Evolutionary conservation across 2,329 filamentous ascomycete genomes (phyloP).

Genomic region (Ophiobolus disseminans): DNA sequence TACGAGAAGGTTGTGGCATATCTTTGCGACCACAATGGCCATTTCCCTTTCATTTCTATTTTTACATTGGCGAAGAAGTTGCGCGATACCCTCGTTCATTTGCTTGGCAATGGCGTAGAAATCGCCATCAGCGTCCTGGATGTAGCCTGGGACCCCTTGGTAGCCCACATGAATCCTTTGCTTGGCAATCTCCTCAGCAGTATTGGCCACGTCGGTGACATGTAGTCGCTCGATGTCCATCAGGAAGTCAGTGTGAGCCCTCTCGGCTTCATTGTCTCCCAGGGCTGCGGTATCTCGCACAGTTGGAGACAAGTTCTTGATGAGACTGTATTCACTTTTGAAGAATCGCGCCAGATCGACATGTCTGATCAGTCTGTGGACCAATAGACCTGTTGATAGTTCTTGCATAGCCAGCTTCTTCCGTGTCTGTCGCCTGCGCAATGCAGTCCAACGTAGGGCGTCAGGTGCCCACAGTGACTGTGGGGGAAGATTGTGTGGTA

Average conservation of each 20-base stretch:
- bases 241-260: conserved; percentile 23
- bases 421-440: conserved; percentile 43
- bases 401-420: conserved; percentile 55
- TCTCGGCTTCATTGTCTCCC: neutral
- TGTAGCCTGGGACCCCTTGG: conserved; percentile 40
- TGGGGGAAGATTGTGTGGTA: conserved; percentile 48
- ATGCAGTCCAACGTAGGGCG: conserved; percentile 36
- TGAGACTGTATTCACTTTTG: conserved; percentile 3
- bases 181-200: conserved; percentile 17
- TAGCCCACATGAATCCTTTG: conserved; percentile 14
- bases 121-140: conserved; percentile 48
- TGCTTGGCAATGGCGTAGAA: conserved; percentile 38
- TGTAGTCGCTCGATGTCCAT: conserved; percentile 23
- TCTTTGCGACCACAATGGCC: conserved; percentile 35
- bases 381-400: conserved; percentile 50
- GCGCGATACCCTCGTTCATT: conserved; percentile 42
- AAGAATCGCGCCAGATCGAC: conserved; percentile 14
- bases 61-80: conserved; percentile 22
- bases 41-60: conserved; percentile 18
- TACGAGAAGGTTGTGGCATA: conserved; percentile 71
- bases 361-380: conserved; percentile 44
- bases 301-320: conserved; percentile 25
- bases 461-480: conserved; percentile 55
- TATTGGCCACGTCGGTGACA: conserved; percentile 9
- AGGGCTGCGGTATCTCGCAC: conserved; percentile 24